Percentiles rank a stretch among this genome's conserved stretches.
Evolutionary conservation across 2,329 filamentous ascomycete species (phyloP).

Genomic region (Cercospora brassicicola): DNA sequence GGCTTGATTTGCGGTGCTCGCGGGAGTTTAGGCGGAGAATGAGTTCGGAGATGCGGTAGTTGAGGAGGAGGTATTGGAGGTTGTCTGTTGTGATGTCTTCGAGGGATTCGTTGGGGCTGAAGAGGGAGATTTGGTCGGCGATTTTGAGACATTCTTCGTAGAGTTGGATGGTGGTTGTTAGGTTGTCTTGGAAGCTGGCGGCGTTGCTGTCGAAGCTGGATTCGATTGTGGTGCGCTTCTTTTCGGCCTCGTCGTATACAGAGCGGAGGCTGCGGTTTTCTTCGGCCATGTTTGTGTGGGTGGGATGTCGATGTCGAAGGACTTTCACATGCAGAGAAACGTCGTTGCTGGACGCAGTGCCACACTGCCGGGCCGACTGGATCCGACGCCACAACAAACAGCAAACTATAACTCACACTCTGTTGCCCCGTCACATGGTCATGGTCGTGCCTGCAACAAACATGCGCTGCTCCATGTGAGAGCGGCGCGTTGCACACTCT

Average conservation of each 20-base stretch:
- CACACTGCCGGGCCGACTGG: not conserved
- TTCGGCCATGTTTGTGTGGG: slow-evolving; percentile 42
- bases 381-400: not conserved
- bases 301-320: not conserved
- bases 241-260: slow-evolving; percentile 56
- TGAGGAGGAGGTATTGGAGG: slow-evolving; percentile 76
- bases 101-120: slow-evolving; percentile 84
- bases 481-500: not conserved
- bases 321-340: slow-evolving; percentile 11
- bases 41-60: slow-evolving; percentile 78
- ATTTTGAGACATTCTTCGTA: slow-evolving; percentile 73
- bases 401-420: not conserved
- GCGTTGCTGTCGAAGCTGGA: slow-evolving; percentile 64
- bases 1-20: slow-evolving; percentile 60
- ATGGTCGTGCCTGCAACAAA: slow-evolving; percentile 1
- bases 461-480: not conserved
- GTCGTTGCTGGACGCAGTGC: not conserved
- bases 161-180: slow-evolving; percentile 65
- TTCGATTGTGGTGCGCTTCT: slow-evolving; percentile 59
- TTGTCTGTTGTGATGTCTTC: slow-evolving; percentile 86
- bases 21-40: slow-evolving; percentile 64
- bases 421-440: not conserved
- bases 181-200: slow-evolving; percentile 64
- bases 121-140: slow-evolving; percentile 71
- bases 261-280: slow-evolving; percentile 56